Evolutionary conservation across 495 filamentous ascomycete genomes (phyloP), one percentile per base, ranked within the genome.

Genomic region (Talaromyces trachyspermus): DNA sequence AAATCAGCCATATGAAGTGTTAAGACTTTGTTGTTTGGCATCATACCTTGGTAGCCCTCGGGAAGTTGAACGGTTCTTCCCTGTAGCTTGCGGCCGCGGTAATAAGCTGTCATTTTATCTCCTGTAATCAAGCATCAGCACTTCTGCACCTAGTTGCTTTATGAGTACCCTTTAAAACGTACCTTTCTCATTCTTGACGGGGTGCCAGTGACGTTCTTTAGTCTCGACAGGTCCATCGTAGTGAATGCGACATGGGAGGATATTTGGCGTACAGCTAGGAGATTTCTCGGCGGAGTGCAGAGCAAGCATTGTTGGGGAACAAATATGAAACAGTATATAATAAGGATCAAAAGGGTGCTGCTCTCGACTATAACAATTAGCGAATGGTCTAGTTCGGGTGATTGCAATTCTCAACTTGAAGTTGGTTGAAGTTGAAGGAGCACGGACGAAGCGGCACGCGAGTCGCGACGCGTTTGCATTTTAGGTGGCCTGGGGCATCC

Each of bases 221-320:
- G 81, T 75, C 12, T 81, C 72, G 39, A 89, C 69, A 9, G 80
- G 66, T 5, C 91, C 91, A 58, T 85, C 77, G 58, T 94, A 81
- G 54, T 91, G 76, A 54, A 97, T 80, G 44, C 77, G 75, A 56
- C 89, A 95, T 5, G 91, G 91, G 15, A 97, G 77, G 32, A 97
- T 68, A 62, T 97, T 85, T 0, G 88, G 83, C 2, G 74, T 84
- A 48, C 74, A 75, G 33, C 50, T 43, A 22, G 56, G 38, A 29
- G 45, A 49, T 42, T 59, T 60, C 42, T 52, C 44, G 37, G 54
- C 24, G 44, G 59, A 46, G 37, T 66, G 68, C 46, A 74, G 60
- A 43, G 67, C 56, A 48, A 70, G 70, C 62, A 71, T 72, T 27
- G 11, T 46, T n/a, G n/a, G n/a, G n/a, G n/a, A n/a, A n/a, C n/a